Percentiles rank a stretch among this genome's conserved stretches.
phyloP scores from a whole-genome alignment of 768 basidiomycete genomes.

The Tulasnella sp. region DNA sequence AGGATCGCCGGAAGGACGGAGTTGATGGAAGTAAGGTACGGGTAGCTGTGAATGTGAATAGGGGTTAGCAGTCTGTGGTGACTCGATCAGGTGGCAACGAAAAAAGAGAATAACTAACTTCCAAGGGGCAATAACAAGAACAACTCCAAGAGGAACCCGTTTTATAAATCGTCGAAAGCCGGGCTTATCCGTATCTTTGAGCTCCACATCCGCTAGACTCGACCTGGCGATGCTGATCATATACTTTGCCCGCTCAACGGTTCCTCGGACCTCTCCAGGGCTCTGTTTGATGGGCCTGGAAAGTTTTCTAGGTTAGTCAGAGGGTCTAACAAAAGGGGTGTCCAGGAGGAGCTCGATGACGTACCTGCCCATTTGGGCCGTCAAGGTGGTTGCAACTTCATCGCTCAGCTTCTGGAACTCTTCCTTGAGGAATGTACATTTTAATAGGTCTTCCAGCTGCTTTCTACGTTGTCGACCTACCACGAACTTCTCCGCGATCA shows the following conservation, averaged over 20 bases:
- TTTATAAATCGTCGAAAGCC: constrained; percentile 80
- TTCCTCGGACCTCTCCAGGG: constrained; percentile 71
- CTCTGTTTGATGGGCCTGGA: constrained; percentile 69
- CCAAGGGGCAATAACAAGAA: constrained; percentile 86
- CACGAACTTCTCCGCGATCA: constrained; percentile 63
- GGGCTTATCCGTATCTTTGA: constrained; percentile 70
- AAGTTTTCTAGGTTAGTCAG: background rate
- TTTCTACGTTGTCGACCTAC: constrained; percentile 42
- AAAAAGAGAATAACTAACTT: constrained; percentile 47
- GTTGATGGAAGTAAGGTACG: constrained; percentile 86
- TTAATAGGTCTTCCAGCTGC: constrained; percentile 11
- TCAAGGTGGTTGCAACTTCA: constrained; percentile 66
- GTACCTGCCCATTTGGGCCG: constrained; percentile 87
- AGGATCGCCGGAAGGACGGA: constrained; percentile 85
- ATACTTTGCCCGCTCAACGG: constrained; percentile 72
- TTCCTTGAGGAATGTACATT: constrained; percentile 30
- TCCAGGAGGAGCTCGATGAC: constrained; percentile 25
- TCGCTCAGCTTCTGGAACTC: constrained; percentile 48
- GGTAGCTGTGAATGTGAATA: constrained; percentile 47
- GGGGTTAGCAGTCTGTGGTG: background rate
- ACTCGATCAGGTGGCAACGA: background rate
- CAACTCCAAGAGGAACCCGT: constrained; percentile 76
- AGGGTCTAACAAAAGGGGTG: background rate
- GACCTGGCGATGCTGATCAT: constrained; percentile 76
- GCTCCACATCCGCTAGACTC: constrained; percentile 62